Base-by-base conservation (phyloP, 2,329 filamentous ascomycete species). In the Sclerotinia nivalis region DNA sequence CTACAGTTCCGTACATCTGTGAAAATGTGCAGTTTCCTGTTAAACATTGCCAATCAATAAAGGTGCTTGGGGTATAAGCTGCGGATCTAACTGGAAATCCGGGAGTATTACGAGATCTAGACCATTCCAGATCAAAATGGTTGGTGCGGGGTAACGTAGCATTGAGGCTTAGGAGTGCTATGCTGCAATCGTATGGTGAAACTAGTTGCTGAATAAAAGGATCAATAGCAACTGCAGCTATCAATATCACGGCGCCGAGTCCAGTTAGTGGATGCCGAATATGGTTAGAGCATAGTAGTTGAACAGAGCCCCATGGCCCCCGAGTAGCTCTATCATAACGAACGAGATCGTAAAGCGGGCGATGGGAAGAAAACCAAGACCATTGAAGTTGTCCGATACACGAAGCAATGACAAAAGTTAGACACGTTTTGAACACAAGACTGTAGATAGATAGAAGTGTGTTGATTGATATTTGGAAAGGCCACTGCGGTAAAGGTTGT, bases 351-450 rank as follows among this genome's bases (percentile, higher is more conserved):
- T 58, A 40, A n/a, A 58, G 55, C 13, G 55, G 55, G n/a, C 55
- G 55, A 58, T n/a, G 9, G 2, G 31, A 58, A 5, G 55, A 58
- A n/a, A 58, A 58, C 55, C 55, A 58, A 58, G 2, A 12, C 55
- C 55, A 58, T 2, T 58, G 55, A 58, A 58, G 55, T 3, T 58
- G 31, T 40, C 55, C 20, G n/a, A 58, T 58, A 13, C 55, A 58
- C 10, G 55, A 58, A 20, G 31, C 4, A 8, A 37, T 20, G 2
- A 58, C 34, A 1, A 58, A 58, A 22, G 22, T 58, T 12, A 40
- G 10, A 40, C 55, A 58, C 10, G 55, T 58, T 13, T 58, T 58
- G 6, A 58, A 58, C 9, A 25, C 34, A 43, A 58, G 55, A 58
- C 55, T 25, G 15, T 58, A 43, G 1, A 43, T 58, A 37, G 55